Base-by-base conservation (phyloP, 768 basidiomycete species). In the Xerocomus brunneocitrinus region DNA sequence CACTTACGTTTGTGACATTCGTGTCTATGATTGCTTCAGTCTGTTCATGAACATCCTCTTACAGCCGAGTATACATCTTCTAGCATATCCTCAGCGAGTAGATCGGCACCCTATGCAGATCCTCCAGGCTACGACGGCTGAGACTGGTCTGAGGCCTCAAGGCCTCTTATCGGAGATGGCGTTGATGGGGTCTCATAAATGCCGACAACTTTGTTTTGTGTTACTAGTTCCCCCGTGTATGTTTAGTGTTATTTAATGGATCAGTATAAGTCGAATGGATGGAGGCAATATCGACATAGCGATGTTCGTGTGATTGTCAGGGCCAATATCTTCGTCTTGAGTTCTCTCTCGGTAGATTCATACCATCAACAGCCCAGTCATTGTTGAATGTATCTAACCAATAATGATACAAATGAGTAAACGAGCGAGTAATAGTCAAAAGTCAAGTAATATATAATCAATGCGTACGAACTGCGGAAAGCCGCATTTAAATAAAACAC, bases 51-150 rank as follows among this genome's bases (percentile, higher is more conserved):
- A 8, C 40, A n/a, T 42, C 4, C 16, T 40, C 41, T 47, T 13
- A 42, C 27, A 69, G 68, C 68, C 39, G 68, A 59, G 41, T 69
- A 69, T 51, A 65, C 68, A 35, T 67, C 62, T 28, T 47, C 68
- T 36, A 45, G 58, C 30, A 50, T 60, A 7, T 55, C 67, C 13
- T 58, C 64, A 13, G 44, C 52, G 12, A 49, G 46, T 25, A 57
- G 59, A 25, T 36, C 61, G 12, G 50, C 56, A 34, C 22, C 52
- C 13, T 64, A 66, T 45, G 13, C 56, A 30, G 68, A 69, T 52
- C 68, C 68, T 41, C 68, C 68, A 24, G 57, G 60, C 14, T 69
- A 69, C 45, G 68, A 63, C 41, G 57, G 47, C 34, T 70, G 52
- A 69, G 34, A 22, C 22, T 43, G n/a, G 22, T 24, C 12, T 9